Evolutionary conservation across 2,329 filamentous ascomycete species (phyloP), one percentile per base, ranked within the genome.

Genomic region (Chaetomiaceae sp.): DNA sequence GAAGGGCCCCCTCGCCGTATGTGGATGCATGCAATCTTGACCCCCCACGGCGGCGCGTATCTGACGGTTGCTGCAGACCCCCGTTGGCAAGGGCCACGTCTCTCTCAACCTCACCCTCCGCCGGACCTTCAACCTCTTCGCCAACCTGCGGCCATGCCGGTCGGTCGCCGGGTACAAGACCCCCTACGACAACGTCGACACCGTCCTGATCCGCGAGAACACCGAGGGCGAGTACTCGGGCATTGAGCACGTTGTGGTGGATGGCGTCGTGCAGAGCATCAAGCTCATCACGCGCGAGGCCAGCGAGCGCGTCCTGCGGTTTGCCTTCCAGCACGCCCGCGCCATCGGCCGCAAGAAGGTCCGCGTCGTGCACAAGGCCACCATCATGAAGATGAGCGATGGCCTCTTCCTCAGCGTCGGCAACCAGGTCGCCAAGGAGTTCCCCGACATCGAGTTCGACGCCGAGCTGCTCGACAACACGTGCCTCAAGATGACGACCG

Each of bases 311-410:
- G 94, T 99, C 51, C 84, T 97, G 63, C 87, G 91, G 70, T 99
- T 91, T 74, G 94, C 95, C 67, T 99, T 99, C 85, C 92, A 99
- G 79, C 91, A 99, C 72, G 94, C 94, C 65, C 82, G 94, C 74
- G 84, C 89, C 65, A 88, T 96, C 69, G 91, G 91, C 76, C 89
- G 89, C 80, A 91, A 85, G 72, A 96, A 96, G 88, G 92, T 97
- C 68, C 90, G 91, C 69, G 92, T 91, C 56, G 91, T 97, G 61
- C 94, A 99, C 88, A 99, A 99, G 84, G 94, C 94, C 72, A 97
- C 94, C 70, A 99, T 99, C 79, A 99, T 99, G 94, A 99, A 99
- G 85, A 95, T 96, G 89, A 92, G 88, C 71, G 94, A 99, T 73
- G 94, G 94, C 77, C 89, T 99, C 59, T 99, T 99, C 85, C 83